Conservation (phyloP, 1,284 basidiomycete genomes). For the Tylopilus sp. region DNA sequence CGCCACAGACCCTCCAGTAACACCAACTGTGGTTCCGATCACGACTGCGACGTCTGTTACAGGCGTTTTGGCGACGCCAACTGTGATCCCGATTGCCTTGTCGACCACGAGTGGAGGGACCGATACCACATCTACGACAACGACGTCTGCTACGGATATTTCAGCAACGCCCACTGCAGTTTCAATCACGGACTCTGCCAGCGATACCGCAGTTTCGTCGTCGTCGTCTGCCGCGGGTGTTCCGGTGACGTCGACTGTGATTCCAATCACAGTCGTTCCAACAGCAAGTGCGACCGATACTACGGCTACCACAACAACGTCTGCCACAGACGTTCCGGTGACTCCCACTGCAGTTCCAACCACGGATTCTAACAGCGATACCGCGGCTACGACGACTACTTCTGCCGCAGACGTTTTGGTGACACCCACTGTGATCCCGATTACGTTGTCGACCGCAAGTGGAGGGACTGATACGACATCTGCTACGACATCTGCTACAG, state of each 20-base stretch:
- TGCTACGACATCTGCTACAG: neutral
- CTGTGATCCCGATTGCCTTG: neutral
- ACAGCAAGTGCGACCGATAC: no score
- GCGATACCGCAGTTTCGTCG: no score
- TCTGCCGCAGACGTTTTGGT: neutral
- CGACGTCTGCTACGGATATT: neutral
- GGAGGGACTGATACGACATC: neutral
- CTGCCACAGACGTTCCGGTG: no score
- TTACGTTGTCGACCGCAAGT: neutral
- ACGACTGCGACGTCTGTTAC: neutral
- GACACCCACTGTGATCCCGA: neutral
- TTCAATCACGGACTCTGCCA: no score
- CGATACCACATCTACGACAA: neutral
- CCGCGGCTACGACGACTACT: neutral
- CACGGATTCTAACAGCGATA: neutral
- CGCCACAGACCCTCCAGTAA: neutral
- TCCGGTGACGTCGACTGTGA: constrained; percentile 4
- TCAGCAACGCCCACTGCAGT: no score
- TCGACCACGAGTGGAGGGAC: neutral
- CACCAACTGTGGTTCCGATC: neutral
- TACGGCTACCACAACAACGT: constrained; percentile 1
- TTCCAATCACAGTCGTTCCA: neutral
- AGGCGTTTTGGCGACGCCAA: neutral
- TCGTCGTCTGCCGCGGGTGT: no score
- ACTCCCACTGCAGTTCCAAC: no score